A percentile compares a stretch with the other conserved stretches of the same genome.
phyloP scores from a whole-genome alignment of 176 grass and related monocot genomes.

The Melocanna baccifera region DNA sequence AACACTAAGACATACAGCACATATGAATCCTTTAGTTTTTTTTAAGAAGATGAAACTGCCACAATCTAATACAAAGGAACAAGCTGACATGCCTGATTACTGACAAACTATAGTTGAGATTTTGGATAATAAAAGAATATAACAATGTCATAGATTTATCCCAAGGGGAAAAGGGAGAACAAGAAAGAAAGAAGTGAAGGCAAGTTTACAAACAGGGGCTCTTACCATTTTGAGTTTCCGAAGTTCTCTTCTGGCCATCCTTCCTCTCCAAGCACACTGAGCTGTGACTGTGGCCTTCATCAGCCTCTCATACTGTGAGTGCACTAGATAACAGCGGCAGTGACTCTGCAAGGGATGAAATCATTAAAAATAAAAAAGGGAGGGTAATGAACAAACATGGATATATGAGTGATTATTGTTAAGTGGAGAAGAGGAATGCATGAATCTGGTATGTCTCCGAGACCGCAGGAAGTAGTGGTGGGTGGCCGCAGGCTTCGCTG shows the following conservation, averaged over 20 bases:
- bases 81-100: not conserved
- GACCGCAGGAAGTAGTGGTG: no score
- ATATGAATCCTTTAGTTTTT: not conserved
- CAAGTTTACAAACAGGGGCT: not conserved
- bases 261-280: constrained; percentile 85
- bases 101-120: not conserved
- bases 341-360: constrained; percentile 54
- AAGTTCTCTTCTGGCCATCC: constrained; percentile 77
- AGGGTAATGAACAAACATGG: not conserved
- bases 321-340: constrained; percentile 51
- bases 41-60: not conserved
- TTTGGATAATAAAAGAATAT: constrained; percentile 2
- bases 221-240: constrained; percentile 85
- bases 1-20: not conserved
- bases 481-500: no score
- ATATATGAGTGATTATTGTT: not conserved
- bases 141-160: constrained; percentile 1
- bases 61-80: not conserved
- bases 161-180: not conserved
- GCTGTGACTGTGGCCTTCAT: constrained; percentile 53
- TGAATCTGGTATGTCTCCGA: no score
- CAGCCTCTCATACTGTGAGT: constrained; percentile 49
- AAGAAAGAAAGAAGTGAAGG: not conserved
- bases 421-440: no score
- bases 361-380: not conserved